phyloP scores from a whole-genome alignment of 2,329 filamentous ascomycete genomes.

The Mycosphaerella arachidis region DNA sequence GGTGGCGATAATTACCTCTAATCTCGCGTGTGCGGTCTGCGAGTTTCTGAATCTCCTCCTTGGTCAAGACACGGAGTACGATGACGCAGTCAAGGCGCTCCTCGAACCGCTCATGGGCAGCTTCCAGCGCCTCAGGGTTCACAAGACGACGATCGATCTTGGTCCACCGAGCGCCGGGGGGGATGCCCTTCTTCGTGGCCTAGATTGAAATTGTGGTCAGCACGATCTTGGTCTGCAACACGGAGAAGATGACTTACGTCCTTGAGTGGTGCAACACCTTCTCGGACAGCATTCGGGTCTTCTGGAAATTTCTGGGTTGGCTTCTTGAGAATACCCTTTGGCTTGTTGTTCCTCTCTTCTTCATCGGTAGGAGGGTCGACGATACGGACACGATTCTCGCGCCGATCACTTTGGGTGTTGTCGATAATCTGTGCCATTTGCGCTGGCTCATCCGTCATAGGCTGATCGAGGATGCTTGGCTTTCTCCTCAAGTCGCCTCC shows the following conservation, averaged over 20 bases:
- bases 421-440: constrained; percentile 34
- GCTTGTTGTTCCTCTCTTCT: constrained; percentile 63
- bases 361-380: constrained; percentile 65
- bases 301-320: constrained; percentile 83
- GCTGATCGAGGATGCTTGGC: constrained; percentile 31
- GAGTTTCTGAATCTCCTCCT: constrained; percentile 85
- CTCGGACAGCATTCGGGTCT: constrained; percentile 73
- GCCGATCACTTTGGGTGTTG: constrained; percentile 30
- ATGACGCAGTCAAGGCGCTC: constrained; percentile 92
- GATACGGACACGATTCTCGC: constrained; percentile 48
- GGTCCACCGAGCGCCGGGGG: constrained; percentile 78
- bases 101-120: constrained; percentile 87
- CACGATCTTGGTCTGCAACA: background rate
- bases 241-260: constrained; percentile 44
- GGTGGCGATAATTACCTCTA: constrained; percentile 48
- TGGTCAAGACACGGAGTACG: constrained; percentile 78
- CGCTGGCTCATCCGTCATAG: constrained; percentile 26
- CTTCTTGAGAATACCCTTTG: constrained; percentile 80
- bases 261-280: constrained; percentile 91
- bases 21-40: constrained; percentile 76
- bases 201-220: constrained; percentile 15
- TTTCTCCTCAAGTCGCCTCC: constrained; percentile 22
- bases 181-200: constrained; percentile 37
- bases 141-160: constrained; percentile 86
- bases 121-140: constrained; percentile 79